Evolutionary conservation across 495 filamentous ascomycete species (phyloP).

Genomic region (Talaromyces wortmannii): DNA sequence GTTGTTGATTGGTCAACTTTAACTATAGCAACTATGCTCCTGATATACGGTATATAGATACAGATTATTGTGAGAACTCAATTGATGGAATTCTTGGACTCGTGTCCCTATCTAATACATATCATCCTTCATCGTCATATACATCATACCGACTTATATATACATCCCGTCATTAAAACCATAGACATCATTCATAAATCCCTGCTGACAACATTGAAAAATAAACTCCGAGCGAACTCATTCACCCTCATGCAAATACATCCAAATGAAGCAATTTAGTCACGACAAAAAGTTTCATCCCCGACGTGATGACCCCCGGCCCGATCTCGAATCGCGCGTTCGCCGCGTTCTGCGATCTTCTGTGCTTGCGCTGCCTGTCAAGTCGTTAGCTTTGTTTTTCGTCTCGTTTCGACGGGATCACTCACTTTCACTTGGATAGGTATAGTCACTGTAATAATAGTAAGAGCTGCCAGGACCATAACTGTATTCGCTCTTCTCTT

Average conservation of each 20-base stretch:
- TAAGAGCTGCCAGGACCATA: constrained; percentile 32
- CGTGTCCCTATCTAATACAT: background rate
- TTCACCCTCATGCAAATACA: background rate
- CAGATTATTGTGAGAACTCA: no score
- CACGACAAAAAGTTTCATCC: background rate
- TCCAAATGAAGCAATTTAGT: no score
- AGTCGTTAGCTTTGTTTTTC: constrained; percentile 10
- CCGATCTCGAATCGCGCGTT: background rate
- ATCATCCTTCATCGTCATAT: background rate
- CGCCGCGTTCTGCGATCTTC: constrained; percentile 10
- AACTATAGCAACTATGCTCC: no score
- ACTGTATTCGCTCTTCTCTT: constrained; percentile 37
- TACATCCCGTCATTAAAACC: background rate
- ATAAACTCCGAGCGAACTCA: background rate
- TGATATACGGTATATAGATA: no score
- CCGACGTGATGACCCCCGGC: background rate
- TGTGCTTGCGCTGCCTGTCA: constrained; percentile 42
- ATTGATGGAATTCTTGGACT: no score
- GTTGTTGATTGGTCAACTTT: no score
- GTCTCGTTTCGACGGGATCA: constrained; percentile 1
- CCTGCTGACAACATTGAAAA: background rate
- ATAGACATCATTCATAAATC: background rate
- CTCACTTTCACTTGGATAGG: constrained; percentile 37
- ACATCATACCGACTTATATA: background rate
- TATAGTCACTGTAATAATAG: constrained; percentile 36